Conservation (phyloP, 495 filamentous ascomycete genomes). For the Collariella sp. region DNA sequence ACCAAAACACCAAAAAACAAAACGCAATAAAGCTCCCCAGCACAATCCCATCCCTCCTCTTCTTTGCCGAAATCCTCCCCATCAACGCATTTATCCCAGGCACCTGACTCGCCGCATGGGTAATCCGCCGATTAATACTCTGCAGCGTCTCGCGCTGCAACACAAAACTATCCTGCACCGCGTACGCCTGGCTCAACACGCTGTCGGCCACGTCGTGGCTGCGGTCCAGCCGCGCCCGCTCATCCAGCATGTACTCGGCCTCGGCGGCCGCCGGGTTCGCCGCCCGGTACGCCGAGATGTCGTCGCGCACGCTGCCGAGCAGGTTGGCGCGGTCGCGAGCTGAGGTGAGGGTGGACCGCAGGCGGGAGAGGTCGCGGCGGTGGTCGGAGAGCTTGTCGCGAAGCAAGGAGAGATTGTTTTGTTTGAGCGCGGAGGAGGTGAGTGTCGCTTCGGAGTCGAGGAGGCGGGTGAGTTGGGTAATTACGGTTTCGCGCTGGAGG, state of each 20-base stretch:
- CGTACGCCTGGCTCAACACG: constrained; percentile 93
- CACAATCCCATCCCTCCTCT: constrained; percentile 90
- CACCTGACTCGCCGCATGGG: constrained; percentile 76
- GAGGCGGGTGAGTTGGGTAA: constrained; percentile 76
- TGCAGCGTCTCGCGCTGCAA: constrained; percentile 77
- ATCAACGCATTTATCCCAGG: constrained; percentile 93
- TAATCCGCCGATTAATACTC: constrained; percentile 82
- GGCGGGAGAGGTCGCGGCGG: constrained; percentile 67
- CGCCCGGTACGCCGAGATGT: constrained; percentile 81
- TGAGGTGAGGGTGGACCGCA: constrained; percentile 58
- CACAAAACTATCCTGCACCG: constrained; percentile 85
- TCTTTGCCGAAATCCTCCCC: constrained; percentile 86
- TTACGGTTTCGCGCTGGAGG: constrained; percentile 65
- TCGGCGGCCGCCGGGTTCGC: constrained; percentile 73
- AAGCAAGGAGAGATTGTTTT: constrained; percentile 87
- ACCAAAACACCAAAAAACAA: constrained; percentile 81
- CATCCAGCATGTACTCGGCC: constrained; percentile 94
- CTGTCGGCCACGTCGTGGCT: constrained; percentile 81
- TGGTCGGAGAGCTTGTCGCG: constrained; percentile 85
- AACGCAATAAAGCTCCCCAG: constrained; percentile 82
- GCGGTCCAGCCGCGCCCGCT: constrained; percentile 74
- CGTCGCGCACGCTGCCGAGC: constrained; percentile 81
- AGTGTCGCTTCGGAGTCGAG: constrained; percentile 91
- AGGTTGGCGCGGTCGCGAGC: constrained; percentile 82
- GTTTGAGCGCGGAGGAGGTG: constrained; percentile 82